These are phyloP conservation scores for Suillus ampliporus DNA, from an alignment of 768 basidiomycete species.

Conservation along the genomic window DNA sequence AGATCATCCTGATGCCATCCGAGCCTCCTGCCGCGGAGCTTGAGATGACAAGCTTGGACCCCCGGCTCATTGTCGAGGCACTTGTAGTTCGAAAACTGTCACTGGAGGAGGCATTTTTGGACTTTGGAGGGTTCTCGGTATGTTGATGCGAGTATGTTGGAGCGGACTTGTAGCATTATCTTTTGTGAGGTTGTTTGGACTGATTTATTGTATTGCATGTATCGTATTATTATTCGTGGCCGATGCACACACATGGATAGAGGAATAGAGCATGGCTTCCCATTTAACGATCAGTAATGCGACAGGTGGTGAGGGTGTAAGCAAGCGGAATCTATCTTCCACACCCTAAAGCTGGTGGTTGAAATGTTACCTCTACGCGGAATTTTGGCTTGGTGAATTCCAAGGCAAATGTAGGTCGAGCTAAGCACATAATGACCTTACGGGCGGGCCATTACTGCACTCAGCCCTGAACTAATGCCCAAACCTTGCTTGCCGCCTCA, in stretches of 20 bases:
- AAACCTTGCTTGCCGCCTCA: slow-evolving; percentile 34
- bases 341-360: neutral
- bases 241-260: neutral
- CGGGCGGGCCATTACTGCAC: neutral
- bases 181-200: neutral
- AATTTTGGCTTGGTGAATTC: neutral
- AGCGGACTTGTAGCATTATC: neutral
- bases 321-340: neutral
- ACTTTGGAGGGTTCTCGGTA: slow-evolving; percentile 66
- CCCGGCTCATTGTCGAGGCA: slow-evolving; percentile 80
- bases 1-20: neutral
- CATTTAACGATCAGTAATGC: neutral
- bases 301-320: neutral
- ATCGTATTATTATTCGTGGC: neutral
- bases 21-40: slow-evolving; percentile 15
- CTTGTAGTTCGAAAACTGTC: slow-evolving; percentile 81
- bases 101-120: slow-evolving; percentile 75
- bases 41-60: slow-evolving; percentile 29
- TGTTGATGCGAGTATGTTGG: slow-evolving; percentile 15
- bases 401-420: neutral
- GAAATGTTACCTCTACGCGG: neutral
- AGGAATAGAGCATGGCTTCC: neutral
- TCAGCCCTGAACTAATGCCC: slow-evolving; percentile 18
- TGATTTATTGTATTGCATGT: neutral
- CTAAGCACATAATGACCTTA: neutral